Evolutionary conservation across 768 basidiomycete genomes (phyloP).

Genomic region (Agaricus blazei): DNA sequence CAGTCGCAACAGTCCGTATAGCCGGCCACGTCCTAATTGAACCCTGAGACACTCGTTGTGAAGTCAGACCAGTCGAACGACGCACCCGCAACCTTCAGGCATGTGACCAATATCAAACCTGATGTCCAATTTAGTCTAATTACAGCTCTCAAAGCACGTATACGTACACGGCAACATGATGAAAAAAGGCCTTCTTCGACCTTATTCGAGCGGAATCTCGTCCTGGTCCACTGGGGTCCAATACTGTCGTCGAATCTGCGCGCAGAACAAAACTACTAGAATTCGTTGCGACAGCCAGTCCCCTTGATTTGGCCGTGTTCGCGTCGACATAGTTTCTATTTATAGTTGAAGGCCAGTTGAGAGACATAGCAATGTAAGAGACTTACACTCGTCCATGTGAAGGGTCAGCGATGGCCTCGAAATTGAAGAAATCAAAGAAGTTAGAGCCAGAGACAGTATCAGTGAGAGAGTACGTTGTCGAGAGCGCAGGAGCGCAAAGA

Average conservation of each 20-base stretch:
- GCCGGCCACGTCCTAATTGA: constrained; percentile 40
- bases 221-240: constrained; percentile 44
- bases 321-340: constrained; percentile 37
- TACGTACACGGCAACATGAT: constrained; percentile 50
- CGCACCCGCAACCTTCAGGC: constrained; percentile 32
- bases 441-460: constrained; percentile 38
- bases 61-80: neutral
- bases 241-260: constrained; percentile 40
- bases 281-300: constrained; percentile 46
- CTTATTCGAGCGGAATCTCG: constrained; percentile 50
- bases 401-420: constrained; percentile 48
- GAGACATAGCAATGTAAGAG: neutral
- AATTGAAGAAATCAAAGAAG: constrained; percentile 46
- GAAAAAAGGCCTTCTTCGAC: constrained; percentile 45
- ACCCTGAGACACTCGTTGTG: neutral
- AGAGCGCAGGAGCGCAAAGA: neutral
- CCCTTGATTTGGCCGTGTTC: constrained; percentile 34
- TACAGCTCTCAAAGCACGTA: neutral
- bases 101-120: constrained; percentile 34
- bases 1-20: constrained; percentile 45
- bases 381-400: constrained; percentile 61
- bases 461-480: constrained; percentile 28
- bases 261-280: constrained; percentile 46
- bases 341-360: no score
- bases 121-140: neutral